These are phyloP conservation scores for Arachnomyces sp. DNA, from an alignment of 2,329 filamentous ascomycete genomes.

Conservation along the genomic window DNA sequence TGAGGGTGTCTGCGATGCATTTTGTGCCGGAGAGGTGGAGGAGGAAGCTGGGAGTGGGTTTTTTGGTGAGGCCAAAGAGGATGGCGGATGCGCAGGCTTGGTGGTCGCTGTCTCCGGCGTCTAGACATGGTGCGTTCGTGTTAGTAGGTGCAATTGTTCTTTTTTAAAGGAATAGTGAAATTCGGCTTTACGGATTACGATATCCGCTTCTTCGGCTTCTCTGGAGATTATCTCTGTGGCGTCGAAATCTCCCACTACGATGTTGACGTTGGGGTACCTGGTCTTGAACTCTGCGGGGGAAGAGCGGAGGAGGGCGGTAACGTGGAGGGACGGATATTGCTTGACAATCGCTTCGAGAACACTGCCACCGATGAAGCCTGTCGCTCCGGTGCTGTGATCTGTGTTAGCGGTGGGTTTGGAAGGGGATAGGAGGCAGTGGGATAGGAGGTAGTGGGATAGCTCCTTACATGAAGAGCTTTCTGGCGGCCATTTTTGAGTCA, in stretches of 20 bases:
- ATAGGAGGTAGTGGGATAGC: no score
- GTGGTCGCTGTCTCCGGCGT: constrained; percentile 10
- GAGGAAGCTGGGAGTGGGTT: constrained; percentile 4
- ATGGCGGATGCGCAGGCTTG: constrained; percentile 6
- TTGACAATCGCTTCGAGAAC: constrained; percentile 8
- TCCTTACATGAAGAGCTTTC: constrained; percentile 5
- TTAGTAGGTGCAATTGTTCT: neutral
- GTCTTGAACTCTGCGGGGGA: constrained; percentile 1
- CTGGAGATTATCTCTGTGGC: constrained; percentile 32
- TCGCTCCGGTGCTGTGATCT: constrained; percentile 7
- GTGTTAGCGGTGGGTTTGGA: neutral
- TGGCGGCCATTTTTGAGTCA: neutral
- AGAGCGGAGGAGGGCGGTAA: constrained; percentile 8
- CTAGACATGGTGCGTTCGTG: constrained; percentile 1
- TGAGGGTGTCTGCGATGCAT: constrained; percentile 1
- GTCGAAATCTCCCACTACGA: constrained; percentile 44
- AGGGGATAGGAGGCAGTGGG: no score
- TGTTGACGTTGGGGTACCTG: constrained; percentile 35
- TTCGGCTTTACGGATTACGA: constrained; percentile 28
- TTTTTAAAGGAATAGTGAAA: neutral
- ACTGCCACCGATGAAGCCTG: constrained; percentile 9
- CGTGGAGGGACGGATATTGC: constrained; percentile 3
- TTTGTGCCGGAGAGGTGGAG: constrained; percentile 6
- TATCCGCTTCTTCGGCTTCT: constrained; percentile 36
- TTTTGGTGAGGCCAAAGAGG: constrained; percentile 7